These are phyloP conservation scores for Solanum pimpinellifolium DNA, from an alignment of 257 asterid species.

Conservation along the genomic window DNA sequence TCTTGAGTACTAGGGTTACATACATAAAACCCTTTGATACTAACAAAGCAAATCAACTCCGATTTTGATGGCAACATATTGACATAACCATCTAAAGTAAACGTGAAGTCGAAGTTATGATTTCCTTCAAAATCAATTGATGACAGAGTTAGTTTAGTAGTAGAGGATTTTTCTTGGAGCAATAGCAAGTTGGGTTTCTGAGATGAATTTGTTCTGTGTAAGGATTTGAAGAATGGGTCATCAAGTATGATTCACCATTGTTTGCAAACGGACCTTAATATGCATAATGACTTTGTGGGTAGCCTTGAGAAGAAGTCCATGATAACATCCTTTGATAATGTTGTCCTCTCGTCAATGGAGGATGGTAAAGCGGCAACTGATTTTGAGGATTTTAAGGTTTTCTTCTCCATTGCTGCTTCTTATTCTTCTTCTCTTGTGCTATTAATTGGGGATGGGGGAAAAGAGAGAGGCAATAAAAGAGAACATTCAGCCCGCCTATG, in stretches of 20 bases:
- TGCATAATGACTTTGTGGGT: not conserved
- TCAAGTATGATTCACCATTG: not conserved
- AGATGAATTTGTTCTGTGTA: not conserved
- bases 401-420: not conserved
- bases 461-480: not conserved
- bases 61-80: not conserved
- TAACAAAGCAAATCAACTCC: not conserved
- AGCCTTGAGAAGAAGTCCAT: not conserved
- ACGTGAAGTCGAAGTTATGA: not conserved
- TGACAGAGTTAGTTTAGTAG: not conserved
- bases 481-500: too few species aligned
- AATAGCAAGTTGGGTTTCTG: not conserved
- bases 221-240: not conserved
- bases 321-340: not conserved
- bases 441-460: not conserved
- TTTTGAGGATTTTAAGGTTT: not conserved
- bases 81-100: not conserved
- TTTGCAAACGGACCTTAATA: not conserved
- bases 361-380: not conserved
- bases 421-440: too few species aligned
- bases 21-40: not conserved
- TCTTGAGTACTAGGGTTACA: not conserved
- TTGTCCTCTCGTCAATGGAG: not conserved
- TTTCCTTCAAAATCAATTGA: not conserved
- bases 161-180: not conserved